Base-by-base conservation (phyloP, 768 basidiomycete species). In the Pleurotus sapidus region DNA sequence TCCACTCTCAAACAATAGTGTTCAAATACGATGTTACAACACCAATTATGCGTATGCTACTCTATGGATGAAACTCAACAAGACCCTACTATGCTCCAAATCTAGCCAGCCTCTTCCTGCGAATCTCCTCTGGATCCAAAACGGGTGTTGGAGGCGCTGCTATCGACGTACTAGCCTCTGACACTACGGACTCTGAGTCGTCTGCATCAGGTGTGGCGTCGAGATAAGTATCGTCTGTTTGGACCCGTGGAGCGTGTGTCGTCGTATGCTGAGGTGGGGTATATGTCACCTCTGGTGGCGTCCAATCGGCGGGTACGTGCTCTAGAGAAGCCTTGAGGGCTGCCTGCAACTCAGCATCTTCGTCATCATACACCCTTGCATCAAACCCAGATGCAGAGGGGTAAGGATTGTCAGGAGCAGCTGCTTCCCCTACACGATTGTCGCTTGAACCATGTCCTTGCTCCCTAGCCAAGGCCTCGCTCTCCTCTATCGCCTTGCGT, bases 311-410 rank as follows among this genome's bases (percentile, higher is more conserved):
- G 1, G 89, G 86, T 18, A 84, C 68, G 42, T 74, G 74, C 66
- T 89, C 88, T 60, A 95, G 74, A 38, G 93, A 94, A 2, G 92
- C 94, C 66, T 77, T 86, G 48, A 96, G 75, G 4, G 94, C 94
- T 9, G 93, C 93, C 71, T 95, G 94, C 46, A 96, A 72, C 63
- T 91, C 88, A 20, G 82, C 84, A 63, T 96, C 93, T 50, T 95
- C 93, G 61, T 95, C 93, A 60, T 95, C 93, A 62, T 91, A 86
- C 39, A 87, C 82, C 46, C 84, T 73, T 50, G 78, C 59, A 25
- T 63, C 39, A 60, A 37, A 58, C 48, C 59, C 49, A 46, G 47
- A 34, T 54, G 42, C 60, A 43, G 38, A 42, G 51, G 46, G 49
- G 6, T 27, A 37, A 25, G 15, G 23, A 9, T 27, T 15, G 25